Base-by-base conservation (phyloP, 2,329 filamentous ascomycete species). In the Aspergillus udagawae region DNA sequence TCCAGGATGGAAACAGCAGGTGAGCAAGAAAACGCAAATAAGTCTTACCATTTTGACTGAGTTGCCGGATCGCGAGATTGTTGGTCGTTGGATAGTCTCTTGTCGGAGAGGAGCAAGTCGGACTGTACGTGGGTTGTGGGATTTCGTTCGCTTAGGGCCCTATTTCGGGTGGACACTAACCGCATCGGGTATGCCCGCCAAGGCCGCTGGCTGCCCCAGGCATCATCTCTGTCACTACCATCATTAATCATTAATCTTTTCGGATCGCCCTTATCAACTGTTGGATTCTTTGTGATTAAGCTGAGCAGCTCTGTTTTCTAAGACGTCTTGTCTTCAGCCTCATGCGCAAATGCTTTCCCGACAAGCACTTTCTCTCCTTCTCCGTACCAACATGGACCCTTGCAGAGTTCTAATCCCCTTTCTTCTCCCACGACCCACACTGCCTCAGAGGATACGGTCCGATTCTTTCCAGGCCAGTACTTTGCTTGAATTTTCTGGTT, bases 351-450 rank as follows among this genome's bases (percentile, higher is more conserved):
- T 1, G 78, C 82, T 58, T 77, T 73, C 0, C 84, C 84, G 7
- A 80, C 55, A 58, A 77, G 68, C 20, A 96, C 80, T 3, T 85
- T 88, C 61, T 89, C 82, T 0, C 92, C 92, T 27, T 86, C 90
- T 38, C 89, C 93, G 76, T 96, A 97, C 92, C 92, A 97, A 48
- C 96, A 75, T 5, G 82, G 80, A 0, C 93, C 93, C 61, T 82
- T 84, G 48, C 90, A 83, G 57, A 85, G 86, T 67, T 93, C 89
- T 54, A 97, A 75, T 0, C 92, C 92, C 65, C 81, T 88, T 71
- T 93, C 91, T 65, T 95, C 85, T 0, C 93, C 92, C n/a, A 97
- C 86, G 25, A 89, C 77, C 92, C 93, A 97, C 68, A 94, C 89
- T 0, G 88, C 87, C 12, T 79, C 79, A 1, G 70, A 70, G 28